Evolutionary conservation across 2,329 filamentous ascomycete genomes (phyloP).

Genomic region (Didymella keratinophila): DNA sequence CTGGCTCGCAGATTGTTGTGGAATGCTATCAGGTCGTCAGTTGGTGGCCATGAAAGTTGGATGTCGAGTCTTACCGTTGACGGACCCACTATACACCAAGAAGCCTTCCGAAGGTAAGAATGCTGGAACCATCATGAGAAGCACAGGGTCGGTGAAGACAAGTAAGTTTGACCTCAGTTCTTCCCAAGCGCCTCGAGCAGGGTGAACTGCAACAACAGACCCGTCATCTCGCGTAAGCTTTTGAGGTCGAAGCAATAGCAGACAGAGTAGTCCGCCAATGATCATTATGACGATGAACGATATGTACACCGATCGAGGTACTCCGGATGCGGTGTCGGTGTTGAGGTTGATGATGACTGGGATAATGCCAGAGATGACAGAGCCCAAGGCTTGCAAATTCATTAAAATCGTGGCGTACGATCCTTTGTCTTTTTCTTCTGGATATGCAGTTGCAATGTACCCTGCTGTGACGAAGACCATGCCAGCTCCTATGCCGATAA

Average conservation of each 20-base stretch:
- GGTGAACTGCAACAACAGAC: neutral
- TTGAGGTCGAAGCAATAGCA: neutral
- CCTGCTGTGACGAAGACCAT: slow-evolving; percentile 46
- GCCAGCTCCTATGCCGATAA: slow-evolving; percentile 45
- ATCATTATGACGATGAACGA: neutral
- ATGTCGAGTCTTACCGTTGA: neutral
- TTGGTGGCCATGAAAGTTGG: neutral
- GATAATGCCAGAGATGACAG: neutral
- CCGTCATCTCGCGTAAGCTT: neutral
- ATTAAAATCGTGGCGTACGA: neutral
- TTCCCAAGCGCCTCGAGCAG: neutral
- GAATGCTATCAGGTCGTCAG: neutral
- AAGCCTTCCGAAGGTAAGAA: neutral
- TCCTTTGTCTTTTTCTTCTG: slow-evolving; percentile 32
- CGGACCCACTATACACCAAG: neutral
- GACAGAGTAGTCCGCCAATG: neutral
- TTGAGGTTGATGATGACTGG: neutral
- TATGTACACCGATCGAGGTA: neutral
- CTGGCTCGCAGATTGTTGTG: neutral
- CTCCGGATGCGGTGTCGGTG: neutral
- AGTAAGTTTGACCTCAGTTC: neutral
- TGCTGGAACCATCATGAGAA: neutral
- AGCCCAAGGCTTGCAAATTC: neutral
- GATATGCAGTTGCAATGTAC: slow-evolving; percentile 42
- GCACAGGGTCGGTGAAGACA: neutral